A percentile compares a stretch with the other conserved stretches of the same genome.
These are phyloP conservation scores for Suillus tomentosus DNA, from an alignment of 768 basidiomycete species.

Conservation along the genomic window DNA sequence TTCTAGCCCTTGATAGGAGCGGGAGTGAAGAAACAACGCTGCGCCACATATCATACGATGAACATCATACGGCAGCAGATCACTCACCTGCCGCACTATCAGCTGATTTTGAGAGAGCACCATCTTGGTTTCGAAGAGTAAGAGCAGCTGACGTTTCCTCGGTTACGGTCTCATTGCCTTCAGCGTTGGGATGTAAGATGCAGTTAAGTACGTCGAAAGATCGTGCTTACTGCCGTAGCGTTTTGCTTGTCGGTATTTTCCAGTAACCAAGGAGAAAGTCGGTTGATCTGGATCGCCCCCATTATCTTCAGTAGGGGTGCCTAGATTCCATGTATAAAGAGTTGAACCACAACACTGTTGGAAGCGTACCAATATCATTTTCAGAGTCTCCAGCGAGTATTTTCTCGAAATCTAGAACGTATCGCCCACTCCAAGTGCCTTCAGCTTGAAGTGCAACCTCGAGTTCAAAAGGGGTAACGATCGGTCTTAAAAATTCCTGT, in stretches of 20 bases:
- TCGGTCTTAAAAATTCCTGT: conserved; percentile 90
- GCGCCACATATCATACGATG: conserved; percentile 23
- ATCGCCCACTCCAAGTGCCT: conserved; percentile 72
- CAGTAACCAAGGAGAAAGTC: conserved; percentile 83
- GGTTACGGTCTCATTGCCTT: conserved; percentile 19
- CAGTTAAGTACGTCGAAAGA: background rate
- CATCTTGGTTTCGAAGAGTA: conserved; percentile 65
- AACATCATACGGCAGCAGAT: conserved; percentile 11
- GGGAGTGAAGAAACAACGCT: conserved; percentile 70
- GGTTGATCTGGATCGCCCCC: conserved; percentile 62
- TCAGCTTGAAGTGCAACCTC: conserved; percentile 74
- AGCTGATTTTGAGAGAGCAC: conserved; percentile 50
- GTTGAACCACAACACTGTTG: background rate
- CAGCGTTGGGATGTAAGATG: conserved; percentile 11
- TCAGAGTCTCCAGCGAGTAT: conserved; percentile 44
- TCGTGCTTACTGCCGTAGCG: conserved; percentile 51
- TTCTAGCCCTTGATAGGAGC: conserved; percentile 84
- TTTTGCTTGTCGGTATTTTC: conserved; percentile 79
- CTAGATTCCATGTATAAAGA: conserved; percentile 12
- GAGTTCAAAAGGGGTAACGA: conserved; percentile 93
- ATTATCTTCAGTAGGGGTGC: conserved; percentile 18
- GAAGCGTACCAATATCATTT: conserved; percentile 13
- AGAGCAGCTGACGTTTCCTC: conserved; percentile 43
- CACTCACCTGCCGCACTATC: conserved; percentile 74
- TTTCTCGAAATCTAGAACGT: conserved; percentile 76